Base-by-base conservation (phyloP, 371 early-diverging fungal genomes). In the Rhizopus microsporus region DNA sequence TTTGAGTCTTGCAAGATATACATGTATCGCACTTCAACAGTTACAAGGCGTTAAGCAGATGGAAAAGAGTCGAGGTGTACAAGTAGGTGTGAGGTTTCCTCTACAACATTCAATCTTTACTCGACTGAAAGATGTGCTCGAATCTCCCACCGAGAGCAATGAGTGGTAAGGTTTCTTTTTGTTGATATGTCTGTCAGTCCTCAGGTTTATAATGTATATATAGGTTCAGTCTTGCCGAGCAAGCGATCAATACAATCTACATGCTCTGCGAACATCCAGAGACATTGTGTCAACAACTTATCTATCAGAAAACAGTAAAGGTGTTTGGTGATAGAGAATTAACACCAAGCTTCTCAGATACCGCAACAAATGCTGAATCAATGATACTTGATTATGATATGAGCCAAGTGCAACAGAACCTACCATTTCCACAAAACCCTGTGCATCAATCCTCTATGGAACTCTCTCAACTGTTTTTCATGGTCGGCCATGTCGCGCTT, bases 401-500 rank as follows among this genome's bases (percentile, higher is more conserved):
- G 46, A 71, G 62, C 54, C 47, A 58, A 60, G 64, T 63, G 12
- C 73, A 67, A 29, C 60, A 62, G 45, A 62, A 44, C 7, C 51
- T 67, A 23, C 57, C 60, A 6, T 54, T 51, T 7, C 65, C 67
- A 31, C 63, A 72, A 66, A 58, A 71, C 46, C 63, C 71, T 49
- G 29, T 82, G 46, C 59, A 68, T 45, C 68, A 75, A 49, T 81
- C 85, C 50, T 70, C 94, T 8, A 81, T 85, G 60, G 88, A 87
- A 35, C 82, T 97, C 1, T 84, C 88, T 54, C 91, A 95, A 52
- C 73, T 98, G 6, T 70, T 94, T 37, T 98, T 97, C 59, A 75
- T 96, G 16, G 90, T 93, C 16, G 98, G 98, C 0, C 98, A 97
- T 70, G 87, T 95, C 5, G 97, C 95, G 0, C 85, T 97, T 54